Evolutionary conservation across 2,329 filamentous ascomycete genomes (phyloP), one percentile per base, ranked within the genome.

Genomic region (Trichocomaceae sp.): DNA sequence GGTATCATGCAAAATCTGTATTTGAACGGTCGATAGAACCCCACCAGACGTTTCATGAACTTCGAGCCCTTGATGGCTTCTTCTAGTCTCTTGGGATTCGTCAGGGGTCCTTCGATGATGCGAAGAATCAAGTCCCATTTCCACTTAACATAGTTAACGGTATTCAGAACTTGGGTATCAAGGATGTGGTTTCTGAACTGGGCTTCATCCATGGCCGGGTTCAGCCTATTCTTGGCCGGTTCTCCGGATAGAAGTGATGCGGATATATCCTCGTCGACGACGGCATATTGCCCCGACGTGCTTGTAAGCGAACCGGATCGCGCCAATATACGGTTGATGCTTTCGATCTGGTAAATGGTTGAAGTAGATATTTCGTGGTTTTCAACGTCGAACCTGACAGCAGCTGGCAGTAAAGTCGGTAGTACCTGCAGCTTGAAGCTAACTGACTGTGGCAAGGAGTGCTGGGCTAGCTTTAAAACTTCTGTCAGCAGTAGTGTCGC

Each of bases 261-360:
- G 12, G 73, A 74, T 45, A 76, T 72, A 54, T 79, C 77, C 31
- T 74, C 72, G 46, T 72, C 70, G 58, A 72, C 68, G 58, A 72
- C 68, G 37, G 67, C 69, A 47, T 75, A 73, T 55, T 70, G 68
- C 52, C 73, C 74, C 3, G 69, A 62, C 26, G 66, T 66, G 50
- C 67, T 66, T 29, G 70, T 62, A 37, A 72, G 64, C n/a, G 75
- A 74, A 5, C 83, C 82, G 47, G 89, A 95, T 55, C 90, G 82
- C 66, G 95, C 95, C 13, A 99, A 75, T 0, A 91, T 97, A 59
- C 90, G 84, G 69, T 92, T 99, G 61, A 99, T 90, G 67, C 92
- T 96, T 73, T 96, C 96, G 52, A 99, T 95, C 68, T 97, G 93
- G 65, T 97, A 99, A 12, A 99, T 89, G 17, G 95, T 95, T 7